phyloP scores from a whole-genome alignment of 257 asterid genomes.

The Dorcoceras hygrometricum region DNA sequence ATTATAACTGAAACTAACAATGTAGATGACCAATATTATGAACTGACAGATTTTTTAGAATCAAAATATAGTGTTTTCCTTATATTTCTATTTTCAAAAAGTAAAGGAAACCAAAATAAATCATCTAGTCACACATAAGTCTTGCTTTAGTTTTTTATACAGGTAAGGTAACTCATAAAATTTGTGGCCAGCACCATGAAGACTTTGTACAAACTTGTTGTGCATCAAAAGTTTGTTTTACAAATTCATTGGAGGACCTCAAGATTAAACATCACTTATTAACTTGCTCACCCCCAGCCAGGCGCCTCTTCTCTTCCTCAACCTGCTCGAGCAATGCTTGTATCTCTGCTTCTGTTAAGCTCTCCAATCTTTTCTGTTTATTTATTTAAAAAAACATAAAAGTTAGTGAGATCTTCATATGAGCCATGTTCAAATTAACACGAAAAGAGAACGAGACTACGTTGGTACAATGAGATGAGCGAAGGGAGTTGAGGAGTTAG shows the following conservation, averaged over 20 bases:
- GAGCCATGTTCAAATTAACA: neutral
- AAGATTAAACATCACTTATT: conserved; percentile 25
- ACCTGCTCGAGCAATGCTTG: conserved; percentile 77
- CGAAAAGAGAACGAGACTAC: neutral
- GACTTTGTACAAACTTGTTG: conserved; percentile 21
- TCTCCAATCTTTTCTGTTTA: conserved; percentile 83
- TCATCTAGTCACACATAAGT: too few relatives aligned
- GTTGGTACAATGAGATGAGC: neutral
- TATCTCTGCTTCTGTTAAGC: conserved; percentile 87
- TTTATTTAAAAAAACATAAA: conserved; percentile 3
- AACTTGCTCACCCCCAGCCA: conserved; percentile 47
- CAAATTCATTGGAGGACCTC: neutral
- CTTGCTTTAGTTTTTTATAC: neutral
- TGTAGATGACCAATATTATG: too few relatives aligned
- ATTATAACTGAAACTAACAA: too few relatives aligned
- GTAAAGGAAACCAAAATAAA: too few relatives aligned
- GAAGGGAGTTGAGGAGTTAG: neutral
- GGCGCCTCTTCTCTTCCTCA: conserved; percentile 79
- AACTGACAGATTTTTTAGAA: too few relatives aligned
- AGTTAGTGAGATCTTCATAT: neutral
- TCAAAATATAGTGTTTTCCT: too few relatives aligned
- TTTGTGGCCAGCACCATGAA: neutral
- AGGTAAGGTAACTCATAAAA: neutral
- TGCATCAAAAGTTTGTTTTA: neutral
- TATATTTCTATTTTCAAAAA: too few relatives aligned